Evolutionary conservation across 116 monocot genomes (phyloP).

Genomic region (Dioscorea cayenensis): DNA sequence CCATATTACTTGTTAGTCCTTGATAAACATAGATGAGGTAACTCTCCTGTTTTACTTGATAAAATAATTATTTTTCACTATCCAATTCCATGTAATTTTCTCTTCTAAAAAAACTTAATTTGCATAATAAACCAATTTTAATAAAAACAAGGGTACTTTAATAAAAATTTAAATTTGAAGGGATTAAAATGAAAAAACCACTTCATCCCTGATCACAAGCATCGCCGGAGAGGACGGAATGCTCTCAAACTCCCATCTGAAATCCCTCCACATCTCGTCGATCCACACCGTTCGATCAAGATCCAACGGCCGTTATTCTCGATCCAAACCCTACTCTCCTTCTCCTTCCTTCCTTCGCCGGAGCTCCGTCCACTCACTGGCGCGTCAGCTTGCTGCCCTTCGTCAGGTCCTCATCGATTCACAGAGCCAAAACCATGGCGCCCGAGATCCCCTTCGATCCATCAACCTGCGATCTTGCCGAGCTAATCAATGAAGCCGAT

Average conservation of each 20-base stretch:
- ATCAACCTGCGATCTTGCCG: background rate
- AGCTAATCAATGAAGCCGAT: conserved; percentile 30
- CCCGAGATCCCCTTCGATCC: background rate
- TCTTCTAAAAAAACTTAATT: no score
- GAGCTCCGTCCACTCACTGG: background rate
- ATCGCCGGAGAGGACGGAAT: background rate
- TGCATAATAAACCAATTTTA: no score
- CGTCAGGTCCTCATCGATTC: background rate
- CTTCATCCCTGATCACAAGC: no score
- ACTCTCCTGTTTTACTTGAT: no score
- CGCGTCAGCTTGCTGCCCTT: background rate
- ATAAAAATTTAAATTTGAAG: no score
- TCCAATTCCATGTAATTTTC: no score
- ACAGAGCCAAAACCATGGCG: background rate
- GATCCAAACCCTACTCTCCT: no score
- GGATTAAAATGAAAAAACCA: no score
- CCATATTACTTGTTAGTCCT: no score
- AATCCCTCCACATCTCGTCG: background rate
- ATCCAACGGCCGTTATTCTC: background rate
- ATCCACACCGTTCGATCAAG: background rate
- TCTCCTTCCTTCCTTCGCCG: background rate
- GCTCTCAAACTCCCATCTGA: background rate
- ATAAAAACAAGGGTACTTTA: no score
- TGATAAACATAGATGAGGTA: no score
- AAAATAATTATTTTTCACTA: no score